phyloP scores from a whole-genome alignment of 1,284 basidiomycete genomes.

The Rhodofomes roseus region DNA sequence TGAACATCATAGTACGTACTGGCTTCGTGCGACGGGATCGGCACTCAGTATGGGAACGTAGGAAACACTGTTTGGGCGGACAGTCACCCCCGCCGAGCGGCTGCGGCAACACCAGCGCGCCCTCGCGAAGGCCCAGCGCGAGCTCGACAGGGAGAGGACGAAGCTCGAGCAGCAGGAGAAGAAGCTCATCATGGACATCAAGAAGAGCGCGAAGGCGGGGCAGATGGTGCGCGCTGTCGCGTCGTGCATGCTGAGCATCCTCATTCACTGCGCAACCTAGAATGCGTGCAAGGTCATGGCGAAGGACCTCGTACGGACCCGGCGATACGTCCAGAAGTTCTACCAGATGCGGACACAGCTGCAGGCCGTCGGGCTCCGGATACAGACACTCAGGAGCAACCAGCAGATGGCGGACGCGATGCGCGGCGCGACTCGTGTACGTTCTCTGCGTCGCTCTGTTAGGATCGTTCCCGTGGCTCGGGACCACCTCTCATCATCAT shows the following conservation, averaged over 20 bases:
- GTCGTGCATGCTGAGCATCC: constrained; percentile 10
- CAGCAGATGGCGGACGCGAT: constrained; percentile 99
- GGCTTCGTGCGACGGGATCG: background rate
- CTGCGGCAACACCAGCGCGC: constrained; percentile 95
- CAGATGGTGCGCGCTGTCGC: constrained; percentile 72
- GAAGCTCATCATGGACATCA: constrained; percentile 92
- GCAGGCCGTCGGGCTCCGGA: constrained; percentile 92
- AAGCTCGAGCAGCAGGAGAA: constrained; percentile 97
- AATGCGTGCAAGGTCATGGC: constrained; percentile 99
- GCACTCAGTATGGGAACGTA: constrained; percentile 26
- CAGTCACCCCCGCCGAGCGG: constrained; percentile 93
- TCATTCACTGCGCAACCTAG: constrained; percentile 36
- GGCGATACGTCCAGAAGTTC: constrained; percentile 96
- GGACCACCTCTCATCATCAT: too few relatives aligned
- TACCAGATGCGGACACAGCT: constrained; percentile 99
- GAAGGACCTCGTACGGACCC: constrained; percentile 94
- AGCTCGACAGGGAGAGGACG: constrained; percentile 91
- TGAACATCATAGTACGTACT: constrained; percentile 11
- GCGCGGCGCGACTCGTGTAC: constrained; percentile 93
- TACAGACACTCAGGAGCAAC: constrained; percentile 95
- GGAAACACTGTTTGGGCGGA: constrained; percentile 94
- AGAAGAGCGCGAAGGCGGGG: constrained; percentile 92
- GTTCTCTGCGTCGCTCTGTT: too few relatives aligned
- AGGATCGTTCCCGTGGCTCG: too few relatives aligned
- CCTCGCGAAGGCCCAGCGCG: constrained; percentile 94